Evolutionary conservation across 225 moss, liverwort and hornwort genomes (phyloP).

Genomic region (Pseudoscleropodium purum): DNA sequence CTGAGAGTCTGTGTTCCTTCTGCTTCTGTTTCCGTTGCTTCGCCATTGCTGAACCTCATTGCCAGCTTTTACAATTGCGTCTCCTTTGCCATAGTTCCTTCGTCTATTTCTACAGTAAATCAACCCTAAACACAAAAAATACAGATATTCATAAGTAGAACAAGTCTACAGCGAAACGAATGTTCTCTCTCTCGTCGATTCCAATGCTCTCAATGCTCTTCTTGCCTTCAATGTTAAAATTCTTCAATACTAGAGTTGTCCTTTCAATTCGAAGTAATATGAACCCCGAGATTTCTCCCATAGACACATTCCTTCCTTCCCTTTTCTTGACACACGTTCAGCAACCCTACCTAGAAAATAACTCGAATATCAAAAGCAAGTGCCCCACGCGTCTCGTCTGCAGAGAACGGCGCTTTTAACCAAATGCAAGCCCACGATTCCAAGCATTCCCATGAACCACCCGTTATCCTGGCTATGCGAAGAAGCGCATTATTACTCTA

Average conservation of each 20-base stretch:
- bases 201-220: not conserved
- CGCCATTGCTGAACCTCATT: constrained; percentile 77
- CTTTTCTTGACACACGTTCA: not conserved
- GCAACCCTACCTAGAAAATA: not conserved
- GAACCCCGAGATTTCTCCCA: not conserved
- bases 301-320: not conserved
- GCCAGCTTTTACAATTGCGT: constrained; percentile 26
- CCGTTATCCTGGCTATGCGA: not conserved
- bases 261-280: not conserved
- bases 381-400: not conserved
- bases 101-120: not conserved
- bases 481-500: not conserved
- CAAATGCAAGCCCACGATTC: not conserved
- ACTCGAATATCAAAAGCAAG: not conserved
- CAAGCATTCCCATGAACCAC: not conserved
- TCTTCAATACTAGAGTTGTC: not conserved
- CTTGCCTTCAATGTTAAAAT: not conserved
- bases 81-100: constrained; percentile 4
- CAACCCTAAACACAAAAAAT: constrained; percentile 2
- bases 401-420: not conserved
- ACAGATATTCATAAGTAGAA: not conserved
- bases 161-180: not conserved
- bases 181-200: not conserved
- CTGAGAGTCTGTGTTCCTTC: constrained; percentile 56
- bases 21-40: constrained; percentile 99